Evolutionary conservation across 164 flowering plant species (phyloP).

Genomic region (Magnolia sinica): DNA sequence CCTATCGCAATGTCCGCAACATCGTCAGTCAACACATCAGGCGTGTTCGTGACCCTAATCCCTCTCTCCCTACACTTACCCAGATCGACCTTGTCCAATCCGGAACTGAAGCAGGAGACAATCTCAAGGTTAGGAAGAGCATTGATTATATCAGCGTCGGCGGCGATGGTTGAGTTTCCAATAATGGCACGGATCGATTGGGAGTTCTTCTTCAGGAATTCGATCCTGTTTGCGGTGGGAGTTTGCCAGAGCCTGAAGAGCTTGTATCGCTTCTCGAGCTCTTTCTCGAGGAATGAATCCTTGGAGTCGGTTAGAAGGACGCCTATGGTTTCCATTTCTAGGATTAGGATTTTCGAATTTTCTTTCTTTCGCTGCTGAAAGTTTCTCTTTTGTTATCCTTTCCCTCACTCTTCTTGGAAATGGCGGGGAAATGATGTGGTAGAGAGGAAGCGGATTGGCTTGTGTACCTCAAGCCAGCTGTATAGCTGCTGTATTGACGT

Average conservation of each 20-base stretch:
- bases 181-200: conserved; percentile 68
- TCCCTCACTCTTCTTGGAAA: neutral
- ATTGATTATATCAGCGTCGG: conserved; percentile 62
- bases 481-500: no score
- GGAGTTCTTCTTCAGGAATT: conserved; percentile 9
- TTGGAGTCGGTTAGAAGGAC: conserved; percentile 64
- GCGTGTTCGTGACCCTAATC: conserved; percentile 83
- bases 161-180: conserved; percentile 53
- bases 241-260: conserved; percentile 52
- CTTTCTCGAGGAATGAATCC: conserved; percentile 52
- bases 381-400: neutral
- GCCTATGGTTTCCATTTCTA: conserved; percentile 54
- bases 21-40: conserved; percentile 90
- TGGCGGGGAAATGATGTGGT: neutral
- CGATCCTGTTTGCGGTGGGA: conserved; percentile 3
- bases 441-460: no score
- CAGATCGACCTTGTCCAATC: conserved; percentile 82
- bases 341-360: neutral
- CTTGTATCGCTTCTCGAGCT: conserved; percentile 62
- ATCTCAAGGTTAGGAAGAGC: conserved; percentile 75
- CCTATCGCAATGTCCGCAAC: conserved; percentile 90
- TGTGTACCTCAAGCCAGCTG: no score
- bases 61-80: conserved; percentile 70
- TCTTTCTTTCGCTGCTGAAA: neutral
- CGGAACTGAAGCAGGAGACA: conserved; percentile 72